A percentile compares a stretch with the other conserved stretches of the same genome.
Conservation (phyloP, 2,329 filamentous ascomycete species). For the Alternaria dauci region DNA sequence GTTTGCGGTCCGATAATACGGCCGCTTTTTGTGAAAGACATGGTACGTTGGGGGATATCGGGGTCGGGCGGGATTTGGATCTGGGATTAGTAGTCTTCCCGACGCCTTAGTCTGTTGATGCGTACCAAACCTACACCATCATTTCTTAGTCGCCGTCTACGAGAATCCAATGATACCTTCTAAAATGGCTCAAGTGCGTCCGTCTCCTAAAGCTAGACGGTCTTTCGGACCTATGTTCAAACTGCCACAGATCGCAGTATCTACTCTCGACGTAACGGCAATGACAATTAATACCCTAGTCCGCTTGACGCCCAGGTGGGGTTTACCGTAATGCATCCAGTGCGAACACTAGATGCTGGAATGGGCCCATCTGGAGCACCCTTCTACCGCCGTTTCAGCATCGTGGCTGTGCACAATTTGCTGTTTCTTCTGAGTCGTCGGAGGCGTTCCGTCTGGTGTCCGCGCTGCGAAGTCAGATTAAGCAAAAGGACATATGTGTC, state of each 20-base stretch:
- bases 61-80: slow-evolving; percentile 14
- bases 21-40: not conserved
- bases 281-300: not conserved
- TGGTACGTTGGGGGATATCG: slow-evolving; percentile 3
- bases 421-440: not conserved
- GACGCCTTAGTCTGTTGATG: slow-evolving; percentile 5
- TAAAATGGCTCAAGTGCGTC: not conserved
- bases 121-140: not conserved
- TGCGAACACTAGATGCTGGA: slow-evolving; percentile 1
- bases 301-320: slow-evolving; percentile 1
- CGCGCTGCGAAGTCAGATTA: slow-evolving; percentile 1
- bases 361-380: slow-evolving; percentile 7
- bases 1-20: slow-evolving; percentile 1
- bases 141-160: not conserved
- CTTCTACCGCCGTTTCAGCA: slow-evolving; percentile 2
- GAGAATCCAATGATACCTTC: slow-evolving; percentile 1
- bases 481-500: slow-evolving; percentile 1
- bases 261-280: slow-evolving; percentile 4
- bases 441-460: slow-evolving; percentile 15
- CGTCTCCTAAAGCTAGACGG: not conserved
- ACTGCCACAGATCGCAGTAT: slow-evolving; percentile 1
- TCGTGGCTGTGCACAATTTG: slow-evolving; percentile 3
- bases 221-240: not conserved
- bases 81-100: slow-evolving; percentile 20
- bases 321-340: slow-evolving; percentile 2